These are phyloP conservation scores for Blastomyces emzantsi DNA, from an alignment of 2,329 filamentous ascomycete genomes.

Conservation along the genomic window DNA sequence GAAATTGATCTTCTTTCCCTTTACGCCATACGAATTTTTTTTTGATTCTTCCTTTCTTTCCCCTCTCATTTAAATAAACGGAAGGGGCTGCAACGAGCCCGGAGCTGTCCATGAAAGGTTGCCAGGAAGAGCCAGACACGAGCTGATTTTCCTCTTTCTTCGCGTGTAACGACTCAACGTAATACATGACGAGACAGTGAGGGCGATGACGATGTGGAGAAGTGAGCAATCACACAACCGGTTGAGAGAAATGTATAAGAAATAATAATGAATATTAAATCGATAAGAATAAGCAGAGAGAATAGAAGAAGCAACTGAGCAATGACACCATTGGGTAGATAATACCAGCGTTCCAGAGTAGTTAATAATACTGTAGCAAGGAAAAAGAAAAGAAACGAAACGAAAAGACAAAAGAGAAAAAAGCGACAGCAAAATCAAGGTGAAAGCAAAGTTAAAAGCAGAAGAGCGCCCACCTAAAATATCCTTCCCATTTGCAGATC, in stretches of 20 bases:
- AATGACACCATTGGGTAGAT: not conserved
- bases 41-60: no score
- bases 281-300: not conserved
- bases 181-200: not conserved
- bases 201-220: not conserved
- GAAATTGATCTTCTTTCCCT: no score
- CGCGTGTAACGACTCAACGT: not conserved
- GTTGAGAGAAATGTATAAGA: not conserved
- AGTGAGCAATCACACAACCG: not conserved
- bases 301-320: conserved; percentile 5
- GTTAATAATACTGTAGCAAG: not conserved
- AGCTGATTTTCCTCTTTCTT: not conserved
- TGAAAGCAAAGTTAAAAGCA: not conserved
- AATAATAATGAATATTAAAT: not conserved
- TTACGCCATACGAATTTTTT: no score
- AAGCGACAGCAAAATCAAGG: conserved; percentile 2
- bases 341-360: not conserved
- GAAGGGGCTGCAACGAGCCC: no score
- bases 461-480: conserved; percentile 1
- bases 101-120: not conserved
- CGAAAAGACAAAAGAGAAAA: not conserved
- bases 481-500: not conserved
- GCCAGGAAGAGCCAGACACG: not conserved
- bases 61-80: no score
- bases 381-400: not conserved